Conservation (phyloP, 2,329 filamentous ascomycete genomes). For the Pseudogymnoascus sp. region DNA sequence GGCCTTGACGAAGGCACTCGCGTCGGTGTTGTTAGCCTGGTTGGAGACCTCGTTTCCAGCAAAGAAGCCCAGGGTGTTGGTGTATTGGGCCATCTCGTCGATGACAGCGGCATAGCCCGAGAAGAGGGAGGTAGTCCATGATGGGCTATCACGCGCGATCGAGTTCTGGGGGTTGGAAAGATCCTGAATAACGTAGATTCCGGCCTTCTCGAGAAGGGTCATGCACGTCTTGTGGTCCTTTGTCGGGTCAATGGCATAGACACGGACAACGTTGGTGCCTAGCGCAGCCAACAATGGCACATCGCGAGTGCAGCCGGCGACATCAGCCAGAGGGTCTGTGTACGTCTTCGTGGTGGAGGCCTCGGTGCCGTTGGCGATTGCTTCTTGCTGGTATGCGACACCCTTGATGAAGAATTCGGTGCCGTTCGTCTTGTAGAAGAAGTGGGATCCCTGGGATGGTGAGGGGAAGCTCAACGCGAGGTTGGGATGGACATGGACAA, state of each 20-base stretch:
- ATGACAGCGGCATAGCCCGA: slow-evolving; percentile 76
- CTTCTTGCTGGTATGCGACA: slow-evolving; percentile 89
- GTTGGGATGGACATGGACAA: slow-evolving; percentile 7
- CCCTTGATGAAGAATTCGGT: slow-evolving; percentile 90
- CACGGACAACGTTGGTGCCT: slow-evolving; percentile 86
- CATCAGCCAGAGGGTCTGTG: slow-evolving; percentile 74
- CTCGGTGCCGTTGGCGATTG: slow-evolving; percentile 43
- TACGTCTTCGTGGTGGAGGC: slow-evolving; percentile 50
- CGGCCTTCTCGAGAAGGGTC: slow-evolving; percentile 69
- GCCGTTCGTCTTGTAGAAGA: slow-evolving; percentile 43
- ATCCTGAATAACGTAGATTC: slow-evolving; percentile 94
- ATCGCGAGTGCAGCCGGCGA: slow-evolving; percentile 68
- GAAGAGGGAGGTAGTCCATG: slow-evolving; percentile 75
- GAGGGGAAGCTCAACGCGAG: neutral
- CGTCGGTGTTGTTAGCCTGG: slow-evolving; percentile 76
- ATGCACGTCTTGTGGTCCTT: slow-evolving; percentile 78
- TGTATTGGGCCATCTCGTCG: slow-evolving; percentile 72
- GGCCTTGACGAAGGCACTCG: slow-evolving; percentile 93
- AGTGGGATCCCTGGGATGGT: slow-evolving; percentile 28
- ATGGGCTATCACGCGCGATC: slow-evolving; percentile 73
- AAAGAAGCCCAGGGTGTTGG: slow-evolving; percentile 94
- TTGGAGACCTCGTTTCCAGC: slow-evolving; percentile 97
- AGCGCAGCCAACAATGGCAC: slow-evolving; percentile 72
- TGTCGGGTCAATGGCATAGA: slow-evolving; percentile 82
- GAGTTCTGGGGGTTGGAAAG: slow-evolving; percentile 73